These are phyloP conservation scores for Acrasis kona DNA, from an alignment of 78 protist species.

Conservation along the genomic window DNA sequence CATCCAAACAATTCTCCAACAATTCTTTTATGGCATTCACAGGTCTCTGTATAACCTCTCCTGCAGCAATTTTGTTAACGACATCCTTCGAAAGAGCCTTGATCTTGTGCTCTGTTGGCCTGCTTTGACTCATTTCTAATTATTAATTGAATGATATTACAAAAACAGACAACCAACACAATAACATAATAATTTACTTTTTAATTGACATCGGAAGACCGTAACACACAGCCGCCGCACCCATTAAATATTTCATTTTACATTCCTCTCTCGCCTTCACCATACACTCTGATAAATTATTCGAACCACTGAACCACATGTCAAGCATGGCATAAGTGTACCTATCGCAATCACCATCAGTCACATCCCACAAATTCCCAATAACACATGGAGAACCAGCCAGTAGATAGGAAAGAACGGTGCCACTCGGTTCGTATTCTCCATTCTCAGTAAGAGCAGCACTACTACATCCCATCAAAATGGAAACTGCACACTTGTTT, in stretches of 20 bases:
- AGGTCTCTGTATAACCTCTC: conserved; percentile 86
- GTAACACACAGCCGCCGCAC: conserved; percentile 21
- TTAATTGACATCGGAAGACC: conserved; percentile 6
- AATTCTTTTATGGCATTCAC: conserved; percentile 80
- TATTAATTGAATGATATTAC: no score
- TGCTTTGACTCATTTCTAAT: no score
- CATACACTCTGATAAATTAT: not conserved
- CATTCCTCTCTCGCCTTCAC: conserved; percentile 7
- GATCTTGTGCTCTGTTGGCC: conserved; percentile 17
- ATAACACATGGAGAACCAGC: conserved; percentile 12
- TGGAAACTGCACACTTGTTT: not conserved
- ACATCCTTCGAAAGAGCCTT: conserved; percentile 56
- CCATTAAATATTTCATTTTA: conserved; percentile 5
- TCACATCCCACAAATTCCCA: conserved; percentile 21
- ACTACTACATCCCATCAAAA: not conserved
- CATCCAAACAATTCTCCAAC: conserved; percentile 89
- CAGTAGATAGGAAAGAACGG: not conserved
- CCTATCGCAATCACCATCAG: conserved; percentile 14
- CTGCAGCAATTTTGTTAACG: conserved; percentile 89
- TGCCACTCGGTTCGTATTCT: not conserved
- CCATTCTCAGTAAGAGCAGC: not conserved
- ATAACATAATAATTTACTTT: no score
- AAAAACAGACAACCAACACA: no score
- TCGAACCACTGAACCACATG: not conserved
- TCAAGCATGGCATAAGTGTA: conserved; percentile 6